Evolutionary conservation across 768 basidiomycete genomes (phyloP), one percentile per base, ranked within the genome.

Genomic region (Stropharia rugosoannulata): DNA sequence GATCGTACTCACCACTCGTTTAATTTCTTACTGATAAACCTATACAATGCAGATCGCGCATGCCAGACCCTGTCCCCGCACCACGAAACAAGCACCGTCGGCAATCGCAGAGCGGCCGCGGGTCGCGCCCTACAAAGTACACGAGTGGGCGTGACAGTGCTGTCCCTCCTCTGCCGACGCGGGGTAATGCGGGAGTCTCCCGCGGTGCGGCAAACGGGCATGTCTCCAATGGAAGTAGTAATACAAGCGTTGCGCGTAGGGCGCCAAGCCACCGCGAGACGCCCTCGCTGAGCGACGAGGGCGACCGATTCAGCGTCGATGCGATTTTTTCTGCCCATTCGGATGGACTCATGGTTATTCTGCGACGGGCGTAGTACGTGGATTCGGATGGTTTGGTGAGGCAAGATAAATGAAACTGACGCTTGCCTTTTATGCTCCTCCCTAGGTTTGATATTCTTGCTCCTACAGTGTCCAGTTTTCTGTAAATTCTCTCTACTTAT

Each of bases 281-380:
- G 40, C 51, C 61, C 19, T 55, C 59, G 10, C 53, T 61, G 36
- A 60, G 59, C 55, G 59, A 65, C 62, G 40, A 62, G 55, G 72
- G 69, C 9, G 72, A 70, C 13, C 80, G 80, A 61, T 74, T 86
- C 51, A 60, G 75, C 32, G 88, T 92, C 11, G 90, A 92, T 63
- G 87, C 89, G 2, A 91, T 93, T 52, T 91, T 93, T 65, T 90
- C 89, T 35, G 90, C 87, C 4, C 90, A 92, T 66, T 92, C 90
- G 27, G 90, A 93, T 65, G 90, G 90, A 4, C 75, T 93, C 54
- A 83, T 93, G 75, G 87, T 90, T 59, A 89, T 93, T 60, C 71
- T 93, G 11, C 82, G 90, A 18, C 72, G 77, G 45, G 77, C 80
- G 36, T 66, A 70, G 37, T 59, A 44, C 37, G 41, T 53, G 47